Conservation (phyloP, 495 filamentous ascomycete genomes). For the Baudoinia panamericana region DNA sequence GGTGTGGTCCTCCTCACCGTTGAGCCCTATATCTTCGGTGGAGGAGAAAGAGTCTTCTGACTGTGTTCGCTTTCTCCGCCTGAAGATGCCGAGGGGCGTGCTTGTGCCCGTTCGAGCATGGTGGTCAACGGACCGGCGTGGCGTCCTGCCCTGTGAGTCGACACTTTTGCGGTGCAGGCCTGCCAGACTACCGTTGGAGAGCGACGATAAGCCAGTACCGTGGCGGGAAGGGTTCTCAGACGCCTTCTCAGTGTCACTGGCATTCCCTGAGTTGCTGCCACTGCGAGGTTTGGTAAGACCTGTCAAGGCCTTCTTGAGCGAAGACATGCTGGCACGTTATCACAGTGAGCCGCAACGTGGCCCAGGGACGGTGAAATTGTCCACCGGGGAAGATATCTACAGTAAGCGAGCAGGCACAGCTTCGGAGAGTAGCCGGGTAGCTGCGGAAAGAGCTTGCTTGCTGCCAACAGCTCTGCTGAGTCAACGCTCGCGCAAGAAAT, state of each 20-base stretch:
- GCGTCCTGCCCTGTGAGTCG: too few relatives aligned
- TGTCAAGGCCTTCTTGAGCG: constrained; percentile 28
- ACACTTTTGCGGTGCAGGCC: constrained; percentile 8
- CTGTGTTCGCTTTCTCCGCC: constrained; percentile 8
- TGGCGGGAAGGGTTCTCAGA: not conserved
- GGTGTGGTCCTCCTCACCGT: constrained; percentile 30
- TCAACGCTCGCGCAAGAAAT: not conserved
- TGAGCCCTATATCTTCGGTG: constrained; percentile 24
- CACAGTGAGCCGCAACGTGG: too few relatives aligned
- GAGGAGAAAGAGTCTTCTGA: constrained; percentile 15
- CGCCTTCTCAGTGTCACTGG: constrained; percentile 18
- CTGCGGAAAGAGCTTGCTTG: not conserved
- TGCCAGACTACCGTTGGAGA: constrained; percentile 5
- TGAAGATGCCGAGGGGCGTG: constrained; percentile 11
- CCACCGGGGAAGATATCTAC: not conserved
- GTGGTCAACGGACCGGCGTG: constrained; percentile 11
- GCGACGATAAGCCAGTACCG: constrained; percentile 3
- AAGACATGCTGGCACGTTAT: constrained; percentile 21
- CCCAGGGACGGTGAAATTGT: not conserved
- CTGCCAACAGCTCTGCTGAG: too few relatives aligned
- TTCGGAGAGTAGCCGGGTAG: not conserved
- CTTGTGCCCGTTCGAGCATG: not conserved
- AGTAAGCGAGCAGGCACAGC: not conserved
- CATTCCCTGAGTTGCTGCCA: constrained; percentile 21
- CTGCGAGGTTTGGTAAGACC: constrained; percentile 23